Percentiles rank a stretch among this genome's conserved stretches.
Evolutionary conservation across 768 basidiomycete genomes (phyloP).

Genomic region (Dioszegia hungarica): DNA sequence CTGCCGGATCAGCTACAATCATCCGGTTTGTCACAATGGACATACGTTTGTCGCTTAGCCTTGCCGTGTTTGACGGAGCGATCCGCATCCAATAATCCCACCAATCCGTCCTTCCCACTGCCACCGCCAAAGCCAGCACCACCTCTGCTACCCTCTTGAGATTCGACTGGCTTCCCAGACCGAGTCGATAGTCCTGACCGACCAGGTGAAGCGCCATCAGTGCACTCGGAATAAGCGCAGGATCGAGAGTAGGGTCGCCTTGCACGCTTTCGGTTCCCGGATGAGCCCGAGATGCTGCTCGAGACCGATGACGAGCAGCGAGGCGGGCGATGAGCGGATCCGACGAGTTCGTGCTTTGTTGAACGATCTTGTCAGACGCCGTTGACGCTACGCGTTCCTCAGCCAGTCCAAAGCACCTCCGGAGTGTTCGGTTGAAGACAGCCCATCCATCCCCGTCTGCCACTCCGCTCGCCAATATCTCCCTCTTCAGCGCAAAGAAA

Average conservation of each 20-base stretch:
- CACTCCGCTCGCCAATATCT: slow-evolving; percentile 33
- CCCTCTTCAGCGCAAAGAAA: slow-evolving; percentile 59
- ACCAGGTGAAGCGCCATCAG: slow-evolving; percentile 74
- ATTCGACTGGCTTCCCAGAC: neutral
- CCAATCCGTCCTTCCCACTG: slow-evolving; percentile 72
- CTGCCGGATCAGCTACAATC: too few relatives aligned
- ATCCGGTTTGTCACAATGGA: too few relatives aligned
- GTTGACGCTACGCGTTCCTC: neutral
- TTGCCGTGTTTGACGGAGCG: slow-evolving; percentile 1
- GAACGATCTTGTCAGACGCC: slow-evolving; percentile 5
- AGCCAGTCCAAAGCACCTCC: slow-evolving; percentile 11
- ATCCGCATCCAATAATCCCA: slow-evolving; percentile 86
- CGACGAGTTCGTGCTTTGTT: neutral
- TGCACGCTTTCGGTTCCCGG: too few relatives aligned
- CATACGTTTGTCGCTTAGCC: neutral
- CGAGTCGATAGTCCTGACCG: slow-evolving; percentile 54
- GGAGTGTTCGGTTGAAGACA: slow-evolving; percentile 8
- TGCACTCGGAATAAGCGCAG: neutral
- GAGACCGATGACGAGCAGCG: too few relatives aligned
- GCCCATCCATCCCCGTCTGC: slow-evolving; percentile 4
- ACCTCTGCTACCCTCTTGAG: slow-evolving; percentile 2
- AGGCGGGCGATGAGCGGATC: slow-evolving; percentile 29
- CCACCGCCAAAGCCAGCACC: slow-evolving; percentile 16
- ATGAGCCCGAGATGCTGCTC: too few relatives aligned
- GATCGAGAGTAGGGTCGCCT: neutral